These are phyloP conservation scores for Seminavis robusta DNA, from an alignment of 108 stramenopile species.

Conservation along the genomic window DNA sequence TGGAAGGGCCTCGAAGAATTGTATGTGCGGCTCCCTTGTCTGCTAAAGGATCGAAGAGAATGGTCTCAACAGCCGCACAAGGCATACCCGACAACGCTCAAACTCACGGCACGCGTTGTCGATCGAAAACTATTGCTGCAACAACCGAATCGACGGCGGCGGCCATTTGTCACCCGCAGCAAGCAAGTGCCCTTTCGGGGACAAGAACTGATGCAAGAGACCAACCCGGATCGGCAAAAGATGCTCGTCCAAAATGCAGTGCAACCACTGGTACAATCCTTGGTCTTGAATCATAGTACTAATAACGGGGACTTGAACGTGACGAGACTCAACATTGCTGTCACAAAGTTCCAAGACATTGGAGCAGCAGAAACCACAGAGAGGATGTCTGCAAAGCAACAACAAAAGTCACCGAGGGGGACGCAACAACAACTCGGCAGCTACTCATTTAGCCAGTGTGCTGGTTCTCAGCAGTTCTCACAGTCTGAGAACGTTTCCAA, in stretches of 20 bases:
- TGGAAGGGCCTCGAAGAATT: constrained; percentile 21
- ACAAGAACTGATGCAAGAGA: constrained; percentile 7
- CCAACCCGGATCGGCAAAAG: background rate
- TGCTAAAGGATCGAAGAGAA: constrained; percentile 29
- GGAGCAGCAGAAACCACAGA: too few relatives aligned
- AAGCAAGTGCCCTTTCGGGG: constrained; percentile 37
- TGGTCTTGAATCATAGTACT: constrained; percentile 12
- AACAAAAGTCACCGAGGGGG: too few relatives aligned
- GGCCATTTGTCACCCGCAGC: constrained; percentile 36
- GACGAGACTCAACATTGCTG: constrained; percentile 46
- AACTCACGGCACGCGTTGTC: constrained; percentile 39
- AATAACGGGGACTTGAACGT: constrained; percentile 17
- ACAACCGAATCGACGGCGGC: background rate
- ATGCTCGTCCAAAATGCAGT: background rate
- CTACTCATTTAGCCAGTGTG: too few relatives aligned
- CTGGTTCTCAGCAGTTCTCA: too few relatives aligned
- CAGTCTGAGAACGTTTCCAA: too few relatives aligned
- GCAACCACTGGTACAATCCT: background rate
- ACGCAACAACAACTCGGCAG: too few relatives aligned
- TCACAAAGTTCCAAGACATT: constrained; percentile 38
- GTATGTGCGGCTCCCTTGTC: constrained; percentile 24
- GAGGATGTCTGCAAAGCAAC: too few relatives aligned
- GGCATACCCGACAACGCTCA: constrained; percentile 44
- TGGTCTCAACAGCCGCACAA: constrained; percentile 21
- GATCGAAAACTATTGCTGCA: constrained; percentile 6